phyloP scores from a whole-genome alignment of 495 filamentous ascomycete genomes.

The Neurospora sp. region DNA sequence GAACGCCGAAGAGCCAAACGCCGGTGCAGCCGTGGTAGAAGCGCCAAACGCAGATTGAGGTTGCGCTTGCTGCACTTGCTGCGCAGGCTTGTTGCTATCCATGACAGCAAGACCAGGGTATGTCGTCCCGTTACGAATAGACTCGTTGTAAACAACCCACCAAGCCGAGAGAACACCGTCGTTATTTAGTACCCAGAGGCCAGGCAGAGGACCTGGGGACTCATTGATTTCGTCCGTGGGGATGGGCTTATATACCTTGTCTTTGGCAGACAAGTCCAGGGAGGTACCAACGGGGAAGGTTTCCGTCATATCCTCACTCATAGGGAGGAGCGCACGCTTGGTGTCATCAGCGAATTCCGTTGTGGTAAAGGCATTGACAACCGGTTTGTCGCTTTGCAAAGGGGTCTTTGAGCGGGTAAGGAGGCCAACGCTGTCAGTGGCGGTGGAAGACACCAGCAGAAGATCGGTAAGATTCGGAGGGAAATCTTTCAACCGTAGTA shows the following conservation, averaged over 20 bases:
- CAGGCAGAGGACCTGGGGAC: slow-evolving; percentile 76
- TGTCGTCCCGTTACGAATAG: slow-evolving; percentile 59
- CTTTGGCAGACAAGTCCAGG: slow-evolving; percentile 72
- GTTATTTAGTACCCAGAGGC: slow-evolving; percentile 76
- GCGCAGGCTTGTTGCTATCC: slow-evolving; percentile 15
- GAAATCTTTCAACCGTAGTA: slow-evolving; percentile 65
- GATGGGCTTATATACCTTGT: slow-evolving; percentile 70
- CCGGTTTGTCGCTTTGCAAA: slow-evolving; percentile 48
- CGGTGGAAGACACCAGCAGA: slow-evolving; percentile 73
- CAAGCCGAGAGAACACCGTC: slow-evolving; percentile 77
- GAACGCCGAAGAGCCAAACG: slow-evolving; percentile 32
- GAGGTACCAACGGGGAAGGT: slow-evolving; percentile 74
- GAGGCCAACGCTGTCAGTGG: slow-evolving; percentile 64
- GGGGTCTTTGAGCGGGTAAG: slow-evolving; percentile 60
- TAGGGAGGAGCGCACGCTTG: slow-evolving; percentile 64
- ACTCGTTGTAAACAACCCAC: slow-evolving; percentile 87
- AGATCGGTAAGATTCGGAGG: slow-evolving; percentile 68
- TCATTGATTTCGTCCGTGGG: slow-evolving; percentile 59
- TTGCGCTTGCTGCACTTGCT: slow-evolving; percentile 17
- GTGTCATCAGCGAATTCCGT: slow-evolving; percentile 68
- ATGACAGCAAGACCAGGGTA: slow-evolving; percentile 58
- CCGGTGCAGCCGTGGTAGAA: slow-evolving; percentile 7
- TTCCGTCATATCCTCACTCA: slow-evolving; percentile 50
- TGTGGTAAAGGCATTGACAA: slow-evolving; percentile 58
- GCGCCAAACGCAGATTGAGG: slow-evolving; percentile 24